Evolutionary conservation across 495 filamentous ascomycete species (phyloP), one percentile per base, ranked within the genome.

Genomic region (Neurospora sp.): DNA sequence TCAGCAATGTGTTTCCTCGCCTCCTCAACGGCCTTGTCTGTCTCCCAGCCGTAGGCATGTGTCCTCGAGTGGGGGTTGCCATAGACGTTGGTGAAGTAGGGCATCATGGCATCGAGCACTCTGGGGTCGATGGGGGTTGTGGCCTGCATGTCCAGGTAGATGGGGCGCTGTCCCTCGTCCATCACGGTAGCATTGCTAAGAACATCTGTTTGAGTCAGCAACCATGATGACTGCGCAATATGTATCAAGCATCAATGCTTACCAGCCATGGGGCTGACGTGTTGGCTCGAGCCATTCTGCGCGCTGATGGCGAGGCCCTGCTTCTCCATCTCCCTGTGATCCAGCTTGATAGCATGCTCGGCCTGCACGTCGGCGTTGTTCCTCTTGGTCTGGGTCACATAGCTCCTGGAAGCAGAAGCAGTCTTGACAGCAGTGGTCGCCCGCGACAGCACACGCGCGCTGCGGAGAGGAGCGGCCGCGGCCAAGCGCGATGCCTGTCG

Each of bases 11-110:
- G 86, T 75, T 89, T 87, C 74, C 96, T 88, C 61, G 96, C 94
- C 70, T 93, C 84, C 78, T 98, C 96, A 39, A 96, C 90, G 6
- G 92, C 95, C 80, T 94, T 94, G 76, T 99, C 96, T 68, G 92
- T 96, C 84, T 99, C 96, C 96, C 96, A 99, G 69, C 96, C 96
- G 82, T 99, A 99, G 14, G 96, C 96, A 82, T 99, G 96, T 69
- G 96, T 99, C 79, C 96, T 88, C 42, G 95, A 98, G 82, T 99
- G 96, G 69, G 96, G 96, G 81, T 99, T 99, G 74, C 96, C 96
- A 81, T 97, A 98, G 40, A 97, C 88, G 41, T 94, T 94, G 31
- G 94, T 96, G 78, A 92, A 92, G 83, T 90, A 99, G 1, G 96
- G 96, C 27, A 99, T 87, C 96, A 99, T 99, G 68, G 94, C 93